Base-by-base conservation (phyloP, 768 basidiomycete genomes). In the Tremella mesenterica region DNA sequence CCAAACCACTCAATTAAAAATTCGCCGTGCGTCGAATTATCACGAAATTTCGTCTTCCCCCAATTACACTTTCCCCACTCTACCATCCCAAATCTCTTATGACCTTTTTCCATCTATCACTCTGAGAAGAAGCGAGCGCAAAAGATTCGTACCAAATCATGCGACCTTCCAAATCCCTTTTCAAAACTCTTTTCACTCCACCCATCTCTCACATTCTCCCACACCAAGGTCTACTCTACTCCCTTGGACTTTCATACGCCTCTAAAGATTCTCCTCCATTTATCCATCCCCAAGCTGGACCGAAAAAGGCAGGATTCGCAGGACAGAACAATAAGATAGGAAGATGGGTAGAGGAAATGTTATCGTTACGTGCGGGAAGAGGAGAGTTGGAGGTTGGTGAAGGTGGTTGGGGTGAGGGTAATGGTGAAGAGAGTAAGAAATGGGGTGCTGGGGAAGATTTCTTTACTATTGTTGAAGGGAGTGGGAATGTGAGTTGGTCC, bases 381-480 rank as follows among this genome's bases (percentile, higher is more conserved):
- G 65, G 64, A 1, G 69, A 71, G 47, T 50, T 73, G 38, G 38
- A 43, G 1, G 54, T 41, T 1, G 57, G 53, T 14, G 43, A 56
- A 34, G 66, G 65, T 13, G 64, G 63, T 29, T 69, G 67, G 63
- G 44, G 46, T 2, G 54, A 64, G 23, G 51, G 45, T 25, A 23
- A 56, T 14, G 44, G 47, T 23, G 54, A 59, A n/a, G 52, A 55
- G 27, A 54, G 55, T 23, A 53, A 53, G 46, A 55, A 52, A 26
- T 73, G 64, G 64, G 71, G 71, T 23, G 69, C 69, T 10, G 71
- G 71, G n/a, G 71, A 73, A 43, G 71, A 73, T 57, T 73, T 69
- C 52, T 73, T 71, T 46, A 65, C 58, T 10, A 36, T 70, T 12
- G 51, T 59, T 34, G 62, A 64, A 21, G 63, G 56, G 43, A 58